Evolutionary conservation across 2,329 filamentous ascomycete genomes (phyloP).

Genomic region (Colletotrichum cuscutae): DNA sequence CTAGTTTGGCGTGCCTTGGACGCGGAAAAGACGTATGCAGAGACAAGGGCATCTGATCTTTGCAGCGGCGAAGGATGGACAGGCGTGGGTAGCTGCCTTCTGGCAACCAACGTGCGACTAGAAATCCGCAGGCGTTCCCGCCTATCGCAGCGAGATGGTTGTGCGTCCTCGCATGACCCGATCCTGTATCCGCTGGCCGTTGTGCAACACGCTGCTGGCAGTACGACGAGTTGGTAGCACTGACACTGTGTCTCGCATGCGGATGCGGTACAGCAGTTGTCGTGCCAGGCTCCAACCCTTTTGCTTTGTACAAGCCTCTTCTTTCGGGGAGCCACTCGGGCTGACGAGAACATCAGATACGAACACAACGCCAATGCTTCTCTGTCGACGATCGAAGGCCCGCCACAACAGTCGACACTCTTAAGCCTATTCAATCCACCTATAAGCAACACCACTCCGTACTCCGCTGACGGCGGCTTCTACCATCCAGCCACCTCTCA

Average conservation of each 20-base stretch:
- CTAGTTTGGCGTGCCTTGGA: neutral
- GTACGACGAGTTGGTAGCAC: constrained; percentile 52
- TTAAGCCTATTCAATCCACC: constrained; percentile 63
- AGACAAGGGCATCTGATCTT: constrained; percentile 13
- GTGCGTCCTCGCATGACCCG: constrained; percentile 49
- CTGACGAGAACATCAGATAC: constrained; percentile 57
- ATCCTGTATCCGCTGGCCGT: constrained; percentile 50
- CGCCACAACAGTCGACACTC: constrained; percentile 60
- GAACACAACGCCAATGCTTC: constrained; percentile 63
- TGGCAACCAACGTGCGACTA: constrained; percentile 48
- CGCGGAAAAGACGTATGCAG: neutral
- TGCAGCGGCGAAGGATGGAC: constrained; percentile 6
- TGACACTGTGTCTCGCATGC: constrained; percentile 45
- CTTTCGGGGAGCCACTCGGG: constrained; percentile 27
- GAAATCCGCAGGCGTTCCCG: constrained; percentile 43
- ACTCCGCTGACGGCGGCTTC: constrained; percentile 59
- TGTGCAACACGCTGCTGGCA: constrained; percentile 58
- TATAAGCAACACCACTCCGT: constrained; percentile 57
- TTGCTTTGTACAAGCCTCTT: constrained; percentile 37
- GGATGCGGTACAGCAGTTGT: constrained; percentile 49
- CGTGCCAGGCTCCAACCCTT: constrained; percentile 44
- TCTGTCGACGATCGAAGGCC: constrained; percentile 63
- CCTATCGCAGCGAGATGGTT: constrained; percentile 47
- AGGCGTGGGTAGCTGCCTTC: constrained; percentile 49
- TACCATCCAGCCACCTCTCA: constrained; percentile 60